phyloP scores from a whole-genome alignment of 192 early-diverging fungal genomes.

The Chytriomyces sp. region DNA sequence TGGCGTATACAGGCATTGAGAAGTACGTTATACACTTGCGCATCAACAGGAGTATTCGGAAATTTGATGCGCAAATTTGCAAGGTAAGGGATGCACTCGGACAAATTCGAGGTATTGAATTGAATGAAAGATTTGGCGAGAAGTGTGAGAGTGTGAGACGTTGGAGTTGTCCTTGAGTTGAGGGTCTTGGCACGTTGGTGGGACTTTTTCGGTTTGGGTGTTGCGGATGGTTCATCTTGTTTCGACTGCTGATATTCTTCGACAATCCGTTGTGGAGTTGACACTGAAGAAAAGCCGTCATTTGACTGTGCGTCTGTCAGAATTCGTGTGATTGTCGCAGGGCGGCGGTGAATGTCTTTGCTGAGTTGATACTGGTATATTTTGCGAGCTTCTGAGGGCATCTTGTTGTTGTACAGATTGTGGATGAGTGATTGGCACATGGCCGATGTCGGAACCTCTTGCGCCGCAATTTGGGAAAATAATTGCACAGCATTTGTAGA shows the following conservation, averaged over 20 bases:
- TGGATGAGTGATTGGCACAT: not conserved
- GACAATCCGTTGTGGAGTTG: too few species aligned
- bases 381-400: too few species aligned
- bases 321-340: too few species aligned
- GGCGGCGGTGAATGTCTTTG: too few species aligned
- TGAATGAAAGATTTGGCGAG: not conserved
- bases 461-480: too few species aligned
- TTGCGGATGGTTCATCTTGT: too few species aligned
- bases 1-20: not conserved
- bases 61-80: not conserved
- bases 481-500: too few species aligned
- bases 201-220: not conserved
- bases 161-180: not conserved
- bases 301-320: too few species aligned
- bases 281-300: too few species aligned
- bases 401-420: not conserved
- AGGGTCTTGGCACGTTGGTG: not conserved
- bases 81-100: not conserved
- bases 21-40: not conserved
- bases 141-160: not conserved
- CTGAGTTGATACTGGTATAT: too few species aligned
- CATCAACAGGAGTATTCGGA: not conserved
- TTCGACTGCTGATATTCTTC: too few species aligned
- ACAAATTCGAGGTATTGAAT: not conserved
- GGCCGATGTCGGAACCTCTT: too few species aligned